Percentiles rank a stretch among this genome's conserved stretches.
Conservation (phyloP, 768 basidiomycete species). For the Grammothele lineata region DNA sequence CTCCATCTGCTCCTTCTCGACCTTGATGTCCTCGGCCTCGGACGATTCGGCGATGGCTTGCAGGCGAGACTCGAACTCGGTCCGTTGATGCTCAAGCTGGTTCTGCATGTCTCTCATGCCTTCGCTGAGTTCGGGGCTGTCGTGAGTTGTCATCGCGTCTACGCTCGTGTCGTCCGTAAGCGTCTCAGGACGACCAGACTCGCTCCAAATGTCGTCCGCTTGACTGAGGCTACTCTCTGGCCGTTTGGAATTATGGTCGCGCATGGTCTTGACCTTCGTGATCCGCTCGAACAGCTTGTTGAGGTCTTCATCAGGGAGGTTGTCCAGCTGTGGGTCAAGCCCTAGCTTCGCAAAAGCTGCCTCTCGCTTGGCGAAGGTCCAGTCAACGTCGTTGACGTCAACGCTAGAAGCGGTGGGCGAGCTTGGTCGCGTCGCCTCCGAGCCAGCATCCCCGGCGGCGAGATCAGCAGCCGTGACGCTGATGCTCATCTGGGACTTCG, state of each 20-base stretch:
- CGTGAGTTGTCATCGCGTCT: conserved; percentile 54
- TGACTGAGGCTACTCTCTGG: conserved; percentile 89
- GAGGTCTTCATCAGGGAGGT: conserved; percentile 90
- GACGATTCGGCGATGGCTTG: conserved; percentile 60
- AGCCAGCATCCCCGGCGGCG: conserved; percentile 44
- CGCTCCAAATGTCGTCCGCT: conserved; percentile 87
- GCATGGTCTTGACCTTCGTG: conserved; percentile 84
- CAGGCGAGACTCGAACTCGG: conserved; percentile 56
- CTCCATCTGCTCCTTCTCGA: conserved; percentile 92
- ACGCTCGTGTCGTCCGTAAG: conserved; percentile 87
- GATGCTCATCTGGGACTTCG: conserved; percentile 64
- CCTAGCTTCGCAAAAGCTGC: conserved; percentile 86
- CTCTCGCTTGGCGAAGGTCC: conserved; percentile 96
- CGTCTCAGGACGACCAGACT: conserved; percentile 73
- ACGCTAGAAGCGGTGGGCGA: conserved; percentile 70
- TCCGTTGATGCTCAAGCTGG: conserved; percentile 51
- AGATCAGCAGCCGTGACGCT: conserved; percentile 65
- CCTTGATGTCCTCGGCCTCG: conserved; percentile 82
- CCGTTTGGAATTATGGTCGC: conserved; percentile 74
- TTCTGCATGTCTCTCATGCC: conserved; percentile 67
- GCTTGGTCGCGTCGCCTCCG: conserved; percentile 68
- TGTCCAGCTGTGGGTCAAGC: conserved; percentile 85
- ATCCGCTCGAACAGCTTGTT: conserved; percentile 94
- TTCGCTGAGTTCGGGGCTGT: conserved; percentile 63
- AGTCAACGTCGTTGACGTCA: conserved; percentile 77